phyloP scores from a whole-genome alignment of 1,284 basidiomycete species.

The Phellopilus nigrolimitatus region DNA sequence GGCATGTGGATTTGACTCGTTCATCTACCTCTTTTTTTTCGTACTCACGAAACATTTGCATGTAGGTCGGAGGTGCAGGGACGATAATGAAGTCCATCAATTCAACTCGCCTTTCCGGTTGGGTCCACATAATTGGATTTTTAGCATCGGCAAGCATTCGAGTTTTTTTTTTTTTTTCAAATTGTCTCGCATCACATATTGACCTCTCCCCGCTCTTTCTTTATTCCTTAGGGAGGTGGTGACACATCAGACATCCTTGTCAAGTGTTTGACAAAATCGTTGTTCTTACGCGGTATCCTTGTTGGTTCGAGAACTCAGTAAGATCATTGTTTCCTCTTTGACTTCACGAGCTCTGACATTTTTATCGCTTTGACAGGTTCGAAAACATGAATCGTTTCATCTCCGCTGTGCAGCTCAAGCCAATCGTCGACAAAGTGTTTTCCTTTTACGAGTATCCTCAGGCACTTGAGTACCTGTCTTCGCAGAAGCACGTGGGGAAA shows the following conservation, averaged over 20 bases:
- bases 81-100: constrained; percentile 44
- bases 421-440: constrained; percentile 49
- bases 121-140: constrained; percentile 47
- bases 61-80: constrained; percentile 45
- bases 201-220: neutral
- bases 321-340: constrained; percentile 12
- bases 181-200: neutral
- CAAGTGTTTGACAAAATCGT: constrained; percentile 21
- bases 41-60: neutral
- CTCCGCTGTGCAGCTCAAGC: constrained; percentile 35
- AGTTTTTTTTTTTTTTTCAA: too few relatives aligned
- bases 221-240: constrained; percentile 14
- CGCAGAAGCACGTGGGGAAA: constrained; percentile 44
- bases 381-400: constrained; percentile 44
- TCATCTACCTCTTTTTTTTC: neutral
- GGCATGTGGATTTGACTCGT: constrained; percentile 27
- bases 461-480: constrained; percentile 41
- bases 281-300: constrained; percentile 32
- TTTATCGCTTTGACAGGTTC: constrained; percentile 33
- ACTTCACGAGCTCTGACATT: constrained; percentile 5
- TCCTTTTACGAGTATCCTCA: constrained; percentile 40
- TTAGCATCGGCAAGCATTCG: constrained; percentile 35
- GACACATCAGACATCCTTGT: constrained; percentile 18
- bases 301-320: constrained; percentile 33
- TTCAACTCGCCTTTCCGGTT: constrained; percentile 39